Evolutionary conservation across 352 stramenopile species (phyloP).

Genomic region (Phytophthora multivora): DNA sequence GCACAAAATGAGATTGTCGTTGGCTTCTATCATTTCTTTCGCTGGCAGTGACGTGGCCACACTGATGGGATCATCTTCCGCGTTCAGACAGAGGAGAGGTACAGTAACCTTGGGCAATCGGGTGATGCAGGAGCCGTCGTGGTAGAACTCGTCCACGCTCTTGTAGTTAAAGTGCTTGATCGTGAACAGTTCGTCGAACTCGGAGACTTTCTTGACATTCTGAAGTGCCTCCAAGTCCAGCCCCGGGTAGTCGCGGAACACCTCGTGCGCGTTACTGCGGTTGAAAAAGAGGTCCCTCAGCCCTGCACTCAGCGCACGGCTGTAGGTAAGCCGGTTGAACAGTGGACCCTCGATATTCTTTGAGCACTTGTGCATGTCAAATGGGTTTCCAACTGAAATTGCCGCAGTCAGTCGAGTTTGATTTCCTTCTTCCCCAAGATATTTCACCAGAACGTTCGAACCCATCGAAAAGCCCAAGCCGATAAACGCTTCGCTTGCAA

Average conservation of each 20-base stretch:
- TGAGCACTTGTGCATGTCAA: slow-evolving; percentile 57
- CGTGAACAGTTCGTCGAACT: slow-evolving; percentile 74
- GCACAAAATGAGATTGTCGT: slow-evolving; percentile 54
- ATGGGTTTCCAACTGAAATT: slow-evolving; percentile 75
- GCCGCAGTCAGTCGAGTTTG: slow-evolving; percentile 42
- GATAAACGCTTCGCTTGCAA: slow-evolving; percentile 44
- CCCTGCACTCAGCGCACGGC: slow-evolving; percentile 49
- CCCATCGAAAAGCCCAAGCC: slow-evolving; percentile 75
- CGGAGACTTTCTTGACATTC: slow-evolving; percentile 38
- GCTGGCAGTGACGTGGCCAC: slow-evolving; percentile 28
- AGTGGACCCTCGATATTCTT: slow-evolving; percentile 45
- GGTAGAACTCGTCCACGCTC: slow-evolving; percentile 49
- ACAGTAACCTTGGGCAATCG: slow-evolving; percentile 42
- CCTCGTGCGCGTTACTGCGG: slow-evolving; percentile 65
- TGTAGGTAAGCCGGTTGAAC: slow-evolving; percentile 68
- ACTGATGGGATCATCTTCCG: slow-evolving; percentile 62
- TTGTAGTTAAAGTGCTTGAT: slow-evolving; percentile 59
- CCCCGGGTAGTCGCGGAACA: slow-evolving; percentile 50
- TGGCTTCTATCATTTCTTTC: slow-evolving; percentile 38
- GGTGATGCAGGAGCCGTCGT: slow-evolving; percentile 45
- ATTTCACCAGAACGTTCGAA: slow-evolving; percentile 79
- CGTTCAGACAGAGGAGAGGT: slow-evolving; percentile 55
- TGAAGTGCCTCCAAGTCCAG: slow-evolving; percentile 52
- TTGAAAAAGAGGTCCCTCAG: slow-evolving; percentile 65
- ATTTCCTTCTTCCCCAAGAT: slow-evolving; percentile 61